Base-by-base conservation (phyloP, 1,284 basidiomycete species). In the Ustilago tritici region DNA sequence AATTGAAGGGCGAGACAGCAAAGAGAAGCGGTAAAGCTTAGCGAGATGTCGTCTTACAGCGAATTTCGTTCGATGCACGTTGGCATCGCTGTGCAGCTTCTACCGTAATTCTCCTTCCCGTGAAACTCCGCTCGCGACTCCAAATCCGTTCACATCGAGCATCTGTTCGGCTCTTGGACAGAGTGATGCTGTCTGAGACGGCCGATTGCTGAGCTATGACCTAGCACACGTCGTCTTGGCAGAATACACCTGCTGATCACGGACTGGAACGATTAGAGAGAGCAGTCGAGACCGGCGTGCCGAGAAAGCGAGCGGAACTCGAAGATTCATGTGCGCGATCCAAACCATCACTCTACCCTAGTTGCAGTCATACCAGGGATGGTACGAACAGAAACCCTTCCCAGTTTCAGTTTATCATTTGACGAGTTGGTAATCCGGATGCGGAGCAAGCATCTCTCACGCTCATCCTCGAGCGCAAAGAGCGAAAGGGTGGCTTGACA, bases 1-100 rank as follows among this genome's bases (percentile, higher is more conserved):
- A 4, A 8, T 46, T 14, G 34, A 46, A 8, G 34, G n/a, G 34
- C 38, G 34, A 38, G 53, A 35, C 34, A 55, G 11, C 34, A 55
- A 9, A 23, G 11, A 38, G 50, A 52, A 11, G 19, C 35, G 36
- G 19, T 35, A n/a, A 19, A 38, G 9, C 35, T 19, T 23, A 55
- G 53, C 53, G 53, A 38, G 53, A 55, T 36, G 53, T 12, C 34
- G 53, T 23, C 17, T 34, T 43, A 17, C 41, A 43, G 41, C 41
- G 56, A 47, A 59, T 50, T 59, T 59, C 23, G 35, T 41, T 46
- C 32, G 2, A 58, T 58, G 56, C 56, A 47, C 28, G 56, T 58
- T 58, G 56, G 56, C 56, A 58, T 58, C 56, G 56, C n/a, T 19
- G 19, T 56, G 55, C 55, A 56, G 55, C 35, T 38, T 38, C 35